Base-by-base conservation (phyloP, 1,284 basidiomycete genomes). In the Ganoderma sp. region DNA sequence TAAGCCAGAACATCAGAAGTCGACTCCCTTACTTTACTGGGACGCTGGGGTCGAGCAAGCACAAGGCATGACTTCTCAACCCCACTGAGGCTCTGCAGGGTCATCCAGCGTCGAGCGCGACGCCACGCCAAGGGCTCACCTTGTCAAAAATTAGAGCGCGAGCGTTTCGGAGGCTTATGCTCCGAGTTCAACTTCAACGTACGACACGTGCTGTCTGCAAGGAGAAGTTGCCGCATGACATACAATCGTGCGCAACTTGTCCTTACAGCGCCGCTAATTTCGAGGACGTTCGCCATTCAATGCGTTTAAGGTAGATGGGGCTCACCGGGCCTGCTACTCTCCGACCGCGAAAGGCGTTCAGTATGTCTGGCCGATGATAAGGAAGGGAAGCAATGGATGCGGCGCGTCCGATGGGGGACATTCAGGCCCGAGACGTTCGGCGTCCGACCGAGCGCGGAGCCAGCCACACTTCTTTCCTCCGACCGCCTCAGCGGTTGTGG, bases 401-500 rank as follows among this genome's bases (percentile, higher is more conserved):
- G 58, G 58, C 58, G 41, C 58, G 10, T 25, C 39, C 41, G 58
- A 39, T 25, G 12, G 58, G 14, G n/a, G 7, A 39, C 37, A 10
- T 39, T 39, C n/a, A 22, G n/a, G n/a, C 9, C 48, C 22, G 42
- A 43, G 14, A 43, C 42, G 14, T 43, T 17, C 58, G 58, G 19
- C 58, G 37, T 60, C 58, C 58, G 58, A 60, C 58, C 34, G 58
- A 41, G 28, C n/a, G 41, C 58, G 58, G 58, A 60, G 58, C 14
- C 58, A 22, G 56, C 56, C 37, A 58, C 37, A 57, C 56, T 58
- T 58, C 56, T 58, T 6, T 37, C 37, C 34, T 39, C 32, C 56
- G 37, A 39, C 37, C n/a, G 19, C 39, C 39, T 39, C 56, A 28
- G 56, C 56, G 37, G 32, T 41, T 43, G 22, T 60, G 58, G 41